These are phyloP conservation scores for Spencermartinsiella europaea DNA, from an alignment of 805 yeast genomes.

Conservation along the genomic window DNA sequence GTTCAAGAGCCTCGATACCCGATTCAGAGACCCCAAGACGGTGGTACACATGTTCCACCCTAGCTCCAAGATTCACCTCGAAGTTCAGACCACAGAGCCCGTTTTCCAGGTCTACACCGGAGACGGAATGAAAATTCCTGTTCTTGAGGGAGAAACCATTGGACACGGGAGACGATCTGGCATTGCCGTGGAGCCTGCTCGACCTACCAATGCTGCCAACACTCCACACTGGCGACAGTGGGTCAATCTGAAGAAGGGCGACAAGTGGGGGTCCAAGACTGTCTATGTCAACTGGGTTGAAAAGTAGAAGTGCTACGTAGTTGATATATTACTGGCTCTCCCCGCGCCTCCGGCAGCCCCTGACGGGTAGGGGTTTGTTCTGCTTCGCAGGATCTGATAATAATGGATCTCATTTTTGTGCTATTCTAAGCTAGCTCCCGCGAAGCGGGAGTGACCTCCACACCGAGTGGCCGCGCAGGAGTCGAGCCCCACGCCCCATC, in stretches of 20 bases:
- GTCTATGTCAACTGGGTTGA: conserved; percentile 25
- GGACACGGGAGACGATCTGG: conserved; percentile 39
- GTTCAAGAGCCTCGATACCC: conserved; percentile 41
- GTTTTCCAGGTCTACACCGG: conserved; percentile 64
- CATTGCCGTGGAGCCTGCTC: conserved; percentile 57
- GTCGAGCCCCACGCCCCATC: too few species aligned
- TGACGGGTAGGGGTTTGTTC: too few species aligned
- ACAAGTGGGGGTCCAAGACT: conserved; percentile 48
- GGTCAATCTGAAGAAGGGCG: conserved; percentile 46
- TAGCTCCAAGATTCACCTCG: conserved; percentile 38
- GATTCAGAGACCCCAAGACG: conserved; percentile 33
- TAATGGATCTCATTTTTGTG: too few species aligned
- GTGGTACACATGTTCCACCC: conserved; percentile 45
- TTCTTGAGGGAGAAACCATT: conserved; percentile 25
- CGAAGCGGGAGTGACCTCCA: too few species aligned
- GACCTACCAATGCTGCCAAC: conserved; percentile 54
- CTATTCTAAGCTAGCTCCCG: too few species aligned
- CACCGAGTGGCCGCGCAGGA: too few species aligned
- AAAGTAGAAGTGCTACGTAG: too few species aligned
- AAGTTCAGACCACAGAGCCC: conserved; percentile 56
- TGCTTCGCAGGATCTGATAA: too few species aligned
- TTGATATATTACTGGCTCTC: too few species aligned
- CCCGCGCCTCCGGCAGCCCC: too few species aligned
- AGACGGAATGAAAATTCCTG: conserved; percentile 40
- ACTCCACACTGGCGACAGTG: conserved; percentile 42